phyloP scores from a whole-genome alignment of 2,329 filamentous ascomycete genomes.

The Clarireedia hainanense region DNA sequence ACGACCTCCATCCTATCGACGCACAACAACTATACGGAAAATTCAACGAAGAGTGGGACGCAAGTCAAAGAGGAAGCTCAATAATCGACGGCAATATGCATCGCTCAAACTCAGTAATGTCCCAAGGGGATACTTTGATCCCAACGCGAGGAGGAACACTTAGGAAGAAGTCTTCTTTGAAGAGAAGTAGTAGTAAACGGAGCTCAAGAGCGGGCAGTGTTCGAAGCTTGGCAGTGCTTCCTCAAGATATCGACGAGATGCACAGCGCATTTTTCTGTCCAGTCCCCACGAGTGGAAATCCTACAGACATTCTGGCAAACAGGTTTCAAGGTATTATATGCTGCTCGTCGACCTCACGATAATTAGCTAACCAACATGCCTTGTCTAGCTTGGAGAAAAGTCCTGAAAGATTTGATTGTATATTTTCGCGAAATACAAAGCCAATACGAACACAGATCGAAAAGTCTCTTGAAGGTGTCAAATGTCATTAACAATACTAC shows the following conservation, averaged over 20 bases:
- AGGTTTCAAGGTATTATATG: constrained; percentile 71
- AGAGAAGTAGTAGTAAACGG: constrained; percentile 70
- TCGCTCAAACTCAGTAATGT: constrained; percentile 50
- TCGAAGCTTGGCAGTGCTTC: constrained; percentile 66
- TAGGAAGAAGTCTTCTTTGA: constrained; percentile 80
- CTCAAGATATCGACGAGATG: constrained; percentile 58
- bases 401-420: constrained; percentile 86
- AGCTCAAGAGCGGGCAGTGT: constrained; percentile 84
- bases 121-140: constrained; percentile 30
- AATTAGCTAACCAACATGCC: neutral
- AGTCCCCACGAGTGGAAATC: constrained; percentile 77
- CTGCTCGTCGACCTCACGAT: neutral
- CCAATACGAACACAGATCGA: constrained; percentile 80
- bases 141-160: constrained; percentile 60
- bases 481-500: constrained; percentile 76
- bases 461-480: constrained; percentile 73
- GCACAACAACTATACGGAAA: constrained; percentile 33
- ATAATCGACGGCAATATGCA: constrained; percentile 49
- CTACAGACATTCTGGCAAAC: constrained; percentile 78
- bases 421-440: constrained; percentile 90
- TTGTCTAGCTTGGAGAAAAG: constrained; percentile 76
- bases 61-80: constrained; percentile 57
- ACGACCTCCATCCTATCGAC: constrained; percentile 19
- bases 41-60: constrained; percentile 67
- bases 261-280: constrained; percentile 87